Percentiles rank a stretch among this genome's conserved stretches.
Conservation (phyloP, 768 basidiomycete genomes). For the Suillus placidus region DNA sequence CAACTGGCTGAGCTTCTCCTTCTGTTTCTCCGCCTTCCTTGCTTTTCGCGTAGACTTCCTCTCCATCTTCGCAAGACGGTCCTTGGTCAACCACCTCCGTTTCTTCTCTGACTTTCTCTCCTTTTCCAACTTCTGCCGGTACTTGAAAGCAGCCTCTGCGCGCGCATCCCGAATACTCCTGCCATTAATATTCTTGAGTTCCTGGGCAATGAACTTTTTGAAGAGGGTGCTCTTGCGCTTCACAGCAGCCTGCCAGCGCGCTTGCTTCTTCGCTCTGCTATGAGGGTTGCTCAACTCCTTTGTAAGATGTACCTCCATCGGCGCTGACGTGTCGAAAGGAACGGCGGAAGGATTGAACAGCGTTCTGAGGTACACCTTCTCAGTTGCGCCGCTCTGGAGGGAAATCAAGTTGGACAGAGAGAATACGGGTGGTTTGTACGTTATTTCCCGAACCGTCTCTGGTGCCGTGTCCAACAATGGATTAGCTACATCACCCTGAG, state of each 20-base stretch:
- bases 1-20: conserved; percentile 57
- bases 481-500: conserved; percentile 25
- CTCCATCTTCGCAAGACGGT: conserved; percentile 40
- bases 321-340: conserved; percentile 53
- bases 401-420: conserved; percentile 39
- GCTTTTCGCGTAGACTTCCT: conserved; percentile 43
- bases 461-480: conserved; percentile 63
- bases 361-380: conserved; percentile 63
- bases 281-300: conserved; percentile 82
- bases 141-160: conserved; percentile 78
- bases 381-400: conserved; percentile 46
- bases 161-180: conserved; percentile 63
- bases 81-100: conserved; percentile 48
- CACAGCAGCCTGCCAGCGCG: conserved; percentile 68
- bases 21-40: conserved; percentile 47
- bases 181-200: conserved; percentile 58
- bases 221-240: conserved; percentile 51
- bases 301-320: conserved; percentile 66
- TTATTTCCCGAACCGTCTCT: conserved; percentile 65
- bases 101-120: conserved; percentile 64
- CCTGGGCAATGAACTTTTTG: conserved; percentile 54
- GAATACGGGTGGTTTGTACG: conserved; percentile 67
- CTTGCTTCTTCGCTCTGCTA: conserved; percentile 79
- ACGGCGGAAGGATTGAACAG: conserved; percentile 42
- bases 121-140: conserved; percentile 59